Conservation (phyloP, 305 asterid genomes). For the Fraxinus dipetala region DNA sequence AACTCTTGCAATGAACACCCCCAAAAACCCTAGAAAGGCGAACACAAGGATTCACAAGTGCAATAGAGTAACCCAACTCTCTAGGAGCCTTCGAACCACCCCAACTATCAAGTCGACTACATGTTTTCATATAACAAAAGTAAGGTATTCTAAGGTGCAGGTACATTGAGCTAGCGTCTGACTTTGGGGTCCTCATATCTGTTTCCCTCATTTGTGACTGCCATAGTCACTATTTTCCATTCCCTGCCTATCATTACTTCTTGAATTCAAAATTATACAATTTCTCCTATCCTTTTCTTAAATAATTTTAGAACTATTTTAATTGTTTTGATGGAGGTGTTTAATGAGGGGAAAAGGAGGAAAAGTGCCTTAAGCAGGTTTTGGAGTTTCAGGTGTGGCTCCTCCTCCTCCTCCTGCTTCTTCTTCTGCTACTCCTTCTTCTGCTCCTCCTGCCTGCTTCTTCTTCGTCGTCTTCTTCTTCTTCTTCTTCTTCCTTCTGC, state of each 20-base stretch:
- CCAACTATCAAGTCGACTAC: neutral
- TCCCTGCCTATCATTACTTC: neutral
- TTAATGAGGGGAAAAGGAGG: neutral
- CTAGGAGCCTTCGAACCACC: neutral
- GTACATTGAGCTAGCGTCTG: neutral
- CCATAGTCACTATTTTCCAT: neutral
- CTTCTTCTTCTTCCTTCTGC: no score
- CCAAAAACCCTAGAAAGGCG: neutral
- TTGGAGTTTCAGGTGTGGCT: neutral
- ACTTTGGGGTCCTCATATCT: neutral
- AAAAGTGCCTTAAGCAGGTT: neutral
- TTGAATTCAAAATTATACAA: no score
- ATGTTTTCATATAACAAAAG: neutral
- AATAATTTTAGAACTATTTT: constrained; percentile 7
- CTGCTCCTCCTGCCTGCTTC: no score
- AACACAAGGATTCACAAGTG: neutral
- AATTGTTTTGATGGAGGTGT: neutral
- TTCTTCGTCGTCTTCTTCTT: no score
- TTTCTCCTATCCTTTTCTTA: neutral
- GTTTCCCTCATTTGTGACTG: neutral
- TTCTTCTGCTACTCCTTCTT: no score
- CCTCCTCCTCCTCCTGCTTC: no score
- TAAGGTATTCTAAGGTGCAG: neutral
- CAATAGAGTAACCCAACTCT: neutral
- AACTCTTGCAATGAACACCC: neutral